Conservation (phyloP, 2,329 filamentous ascomycete species). For the Rhynchosporium agropyri region DNA sequence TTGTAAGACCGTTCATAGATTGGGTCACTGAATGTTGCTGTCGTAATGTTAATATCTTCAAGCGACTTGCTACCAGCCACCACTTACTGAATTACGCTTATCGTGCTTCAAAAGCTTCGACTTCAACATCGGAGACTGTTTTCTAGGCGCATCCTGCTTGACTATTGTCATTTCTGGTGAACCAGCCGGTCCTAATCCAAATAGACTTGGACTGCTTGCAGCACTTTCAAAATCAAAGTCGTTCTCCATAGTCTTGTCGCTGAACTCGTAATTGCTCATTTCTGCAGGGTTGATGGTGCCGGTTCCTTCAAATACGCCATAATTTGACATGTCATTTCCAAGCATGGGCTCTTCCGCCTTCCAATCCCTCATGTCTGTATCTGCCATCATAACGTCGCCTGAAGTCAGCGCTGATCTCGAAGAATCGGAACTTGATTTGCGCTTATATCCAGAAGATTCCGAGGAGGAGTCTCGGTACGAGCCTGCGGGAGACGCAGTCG, state of each 20-base stretch:
- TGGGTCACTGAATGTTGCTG: constrained; percentile 57
- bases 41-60: constrained; percentile 37
- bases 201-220: constrained; percentile 57
- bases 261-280: constrained; percentile 43
- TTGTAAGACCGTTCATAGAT: constrained; percentile 53
- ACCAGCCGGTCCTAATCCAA: constrained; percentile 40
- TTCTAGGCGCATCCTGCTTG: constrained; percentile 43
- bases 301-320: constrained; percentile 44
- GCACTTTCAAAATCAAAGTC: constrained; percentile 62
- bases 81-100: constrained; percentile 50
- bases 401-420: constrained; percentile 48
- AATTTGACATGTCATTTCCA: constrained; percentile 46
- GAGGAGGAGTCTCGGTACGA: constrained; percentile 55
- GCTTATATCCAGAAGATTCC: constrained; percentile 55
- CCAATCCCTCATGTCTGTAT: constrained; percentile 50
- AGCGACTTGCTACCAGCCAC: constrained; percentile 11
- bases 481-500: constrained; percentile 42
- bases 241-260: constrained; percentile 51
- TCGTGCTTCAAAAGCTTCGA: constrained; percentile 42
- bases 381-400: constrained; percentile 50
- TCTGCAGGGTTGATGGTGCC: constrained; percentile 45
- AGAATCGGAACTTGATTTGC: constrained; percentile 51
- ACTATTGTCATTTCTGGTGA: constrained; percentile 48
- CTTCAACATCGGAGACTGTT: constrained; percentile 35
- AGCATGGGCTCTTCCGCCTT: constrained; percentile 44